phyloP scores from a whole-genome alignment of 139 green algal genomes.

The Chlamydomonas sp. region DNA sequence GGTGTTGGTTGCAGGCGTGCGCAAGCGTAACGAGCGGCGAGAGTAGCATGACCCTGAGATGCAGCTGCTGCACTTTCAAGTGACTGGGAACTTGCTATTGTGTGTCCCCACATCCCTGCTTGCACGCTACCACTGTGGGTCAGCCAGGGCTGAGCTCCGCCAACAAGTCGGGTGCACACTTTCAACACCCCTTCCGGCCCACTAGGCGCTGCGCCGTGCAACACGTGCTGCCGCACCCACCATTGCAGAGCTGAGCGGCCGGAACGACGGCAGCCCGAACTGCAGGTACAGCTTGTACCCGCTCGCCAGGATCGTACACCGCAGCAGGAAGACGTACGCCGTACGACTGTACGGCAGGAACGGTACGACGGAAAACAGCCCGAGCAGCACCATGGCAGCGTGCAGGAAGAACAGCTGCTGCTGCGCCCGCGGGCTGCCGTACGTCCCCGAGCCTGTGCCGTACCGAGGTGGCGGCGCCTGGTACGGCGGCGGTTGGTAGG shows the following conservation, averaged over 20 bases:
- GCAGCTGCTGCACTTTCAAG: background rate
- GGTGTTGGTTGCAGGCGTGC: background rate
- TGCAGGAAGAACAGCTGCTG: constrained; percentile 18
- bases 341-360: constrained; percentile 5
- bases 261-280: background rate
- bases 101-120: background rate
- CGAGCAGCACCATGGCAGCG: background rate
- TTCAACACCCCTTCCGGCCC: background rate
- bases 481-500: background rate
- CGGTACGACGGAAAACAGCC: background rate
- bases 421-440: constrained; percentile 1
- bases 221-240: background rate
- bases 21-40: background rate
- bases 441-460: constrained; percentile 2
- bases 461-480: constrained; percentile 20
- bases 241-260: constrained; percentile 21
- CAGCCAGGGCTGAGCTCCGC: background rate
- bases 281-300: constrained; percentile 31
- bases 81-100: background rate
- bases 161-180: background rate
- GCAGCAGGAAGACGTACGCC: constrained; percentile 10
- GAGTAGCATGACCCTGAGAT: background rate
- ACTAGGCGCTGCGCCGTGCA: too few relatives aligned
- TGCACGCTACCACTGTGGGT: background rate
- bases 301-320: background rate